Evolutionary conservation across 352 stramenopile genomes (phyloP).

Genomic region (Pythium aphanidermatum): DNA sequence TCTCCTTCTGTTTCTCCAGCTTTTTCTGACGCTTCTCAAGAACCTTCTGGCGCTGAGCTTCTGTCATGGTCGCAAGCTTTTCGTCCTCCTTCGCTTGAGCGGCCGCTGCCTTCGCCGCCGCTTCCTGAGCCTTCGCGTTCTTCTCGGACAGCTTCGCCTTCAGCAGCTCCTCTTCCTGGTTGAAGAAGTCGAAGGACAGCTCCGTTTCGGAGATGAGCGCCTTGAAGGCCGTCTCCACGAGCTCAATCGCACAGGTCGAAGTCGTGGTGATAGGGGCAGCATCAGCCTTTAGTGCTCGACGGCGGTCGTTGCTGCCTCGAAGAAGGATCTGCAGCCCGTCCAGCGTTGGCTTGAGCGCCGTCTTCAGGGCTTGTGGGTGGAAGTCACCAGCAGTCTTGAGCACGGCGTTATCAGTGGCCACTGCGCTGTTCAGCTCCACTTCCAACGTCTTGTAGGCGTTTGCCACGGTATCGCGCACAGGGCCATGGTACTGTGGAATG

Average conservation of each 20-base stretch:
- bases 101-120: constrained; percentile 59
- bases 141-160: constrained; percentile 50
- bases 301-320: constrained; percentile 50
- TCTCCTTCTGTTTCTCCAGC: constrained; percentile 78
- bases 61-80: constrained; percentile 70
- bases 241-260: constrained; percentile 32
- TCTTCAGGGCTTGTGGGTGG: constrained; percentile 65
- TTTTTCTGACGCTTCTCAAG: constrained; percentile 44
- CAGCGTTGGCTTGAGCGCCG: constrained; percentile 40
- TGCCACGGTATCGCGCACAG: constrained; percentile 59
- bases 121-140: constrained; percentile 54
- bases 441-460: constrained; percentile 66
- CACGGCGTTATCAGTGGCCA: constrained; percentile 28
- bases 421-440: constrained; percentile 56
- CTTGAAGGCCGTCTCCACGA: constrained; percentile 36
- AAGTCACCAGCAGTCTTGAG: constrained; percentile 21
- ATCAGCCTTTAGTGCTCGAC: constrained; percentile 17
- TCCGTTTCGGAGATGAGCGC: constrained; percentile 44
- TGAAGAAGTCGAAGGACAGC: constrained; percentile 49
- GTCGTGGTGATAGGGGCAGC: constrained; percentile 12
- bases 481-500: constrained; percentile 83
- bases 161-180: constrained; percentile 50
- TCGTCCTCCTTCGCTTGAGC: constrained; percentile 78
- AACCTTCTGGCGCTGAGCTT: constrained; percentile 50
- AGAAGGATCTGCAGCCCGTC: constrained; percentile 54